Base-by-base conservation (phyloP, 352 stramenopile genomes). In the Pythium aristosporum region DNA sequence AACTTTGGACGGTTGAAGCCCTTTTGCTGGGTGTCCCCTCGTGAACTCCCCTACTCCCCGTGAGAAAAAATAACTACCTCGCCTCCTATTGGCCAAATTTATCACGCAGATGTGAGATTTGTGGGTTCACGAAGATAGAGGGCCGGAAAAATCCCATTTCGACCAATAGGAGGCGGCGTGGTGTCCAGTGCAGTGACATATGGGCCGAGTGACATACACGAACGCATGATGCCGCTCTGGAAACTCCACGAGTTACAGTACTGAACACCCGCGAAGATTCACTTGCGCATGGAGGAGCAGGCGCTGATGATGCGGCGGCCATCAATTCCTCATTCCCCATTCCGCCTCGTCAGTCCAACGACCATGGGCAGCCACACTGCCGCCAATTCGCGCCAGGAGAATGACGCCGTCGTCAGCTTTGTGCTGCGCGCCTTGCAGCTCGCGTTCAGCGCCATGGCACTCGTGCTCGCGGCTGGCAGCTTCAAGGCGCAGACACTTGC, bases 361-460 rank as follows among this genome's bases (percentile, higher is more conserved):
- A 55, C 30, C 62, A 61, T 57, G 59, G 46, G 20, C 25, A 18
- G 36, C 51, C 28, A 43, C 2, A 21, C 20, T 69, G 58, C 36
- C 65, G 42, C 28, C 75, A 69, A 54, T 78, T 63, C 63, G 57
- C 72, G 42, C 10, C 71, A 75, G 36, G 60, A 77, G 55, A 58
- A 79, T 60, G 71, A 82, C 63, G 67, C 63, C 39, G 50, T 77
- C 20, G 65, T 90, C 42, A 77, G 68, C 50, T 64, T 88, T 25
- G 67, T 71, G 23, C 71, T 89, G 61, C 82, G 82, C 32, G 68
- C 61, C 16, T 68, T 89, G 49, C 82, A 92, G 61, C 68, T 88
- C 18, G 65, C 55, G 42, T 75, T 74, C 41, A 77, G 71, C 16
- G 49, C 68, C 16, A 59, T 84, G 39, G 82, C 79, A 21, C 63